A percentile compares a stretch with the other conserved stretches of the same genome.
Conservation (phyloP, 768 basidiomycete species). For the Kwoniella europaea region DNA sequence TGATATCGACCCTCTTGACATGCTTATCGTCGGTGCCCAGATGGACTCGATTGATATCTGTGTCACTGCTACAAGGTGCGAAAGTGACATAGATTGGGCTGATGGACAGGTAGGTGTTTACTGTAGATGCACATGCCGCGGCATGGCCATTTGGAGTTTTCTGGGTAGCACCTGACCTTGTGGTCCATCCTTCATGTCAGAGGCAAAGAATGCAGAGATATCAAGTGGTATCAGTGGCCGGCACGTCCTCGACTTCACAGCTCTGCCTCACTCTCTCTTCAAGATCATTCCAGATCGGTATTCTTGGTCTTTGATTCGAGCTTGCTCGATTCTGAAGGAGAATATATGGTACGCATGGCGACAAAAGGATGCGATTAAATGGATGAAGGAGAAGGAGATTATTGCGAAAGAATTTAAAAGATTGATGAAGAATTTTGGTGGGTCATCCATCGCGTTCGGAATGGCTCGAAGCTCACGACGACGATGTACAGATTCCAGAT, state of each 20-base stretch:
- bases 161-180: too few species aligned
- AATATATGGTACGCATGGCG: not conserved
- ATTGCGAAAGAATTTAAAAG: conserved; percentile 4
- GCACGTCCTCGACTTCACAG: conserved; percentile 5
- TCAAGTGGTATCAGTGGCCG: not conserved
- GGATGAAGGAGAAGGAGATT: not conserved
- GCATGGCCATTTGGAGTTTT: too few species aligned
- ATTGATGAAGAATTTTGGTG: not conserved
- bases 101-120: too few species aligned
- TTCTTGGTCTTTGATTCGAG: conserved; percentile 6
- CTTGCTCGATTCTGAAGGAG: not conserved
- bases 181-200: too few species aligned
- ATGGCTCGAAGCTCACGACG: too few species aligned
- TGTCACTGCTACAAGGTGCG: not conserved
- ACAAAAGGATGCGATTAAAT: not conserved
- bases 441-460: not conserved
- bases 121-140: too few species aligned
- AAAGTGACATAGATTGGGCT: too few species aligned
- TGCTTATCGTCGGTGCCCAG: not conserved
- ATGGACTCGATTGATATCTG: conserved; percentile 2
- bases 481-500: too few species aligned
- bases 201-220: too few species aligned
- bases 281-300: not conserved
- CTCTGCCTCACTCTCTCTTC: not conserved
- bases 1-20: not conserved